Evolutionary conservation across 2,329 filamentous ascomycete genomes (phyloP).

Genomic region (Paramyrothecium sp.): DNA sequence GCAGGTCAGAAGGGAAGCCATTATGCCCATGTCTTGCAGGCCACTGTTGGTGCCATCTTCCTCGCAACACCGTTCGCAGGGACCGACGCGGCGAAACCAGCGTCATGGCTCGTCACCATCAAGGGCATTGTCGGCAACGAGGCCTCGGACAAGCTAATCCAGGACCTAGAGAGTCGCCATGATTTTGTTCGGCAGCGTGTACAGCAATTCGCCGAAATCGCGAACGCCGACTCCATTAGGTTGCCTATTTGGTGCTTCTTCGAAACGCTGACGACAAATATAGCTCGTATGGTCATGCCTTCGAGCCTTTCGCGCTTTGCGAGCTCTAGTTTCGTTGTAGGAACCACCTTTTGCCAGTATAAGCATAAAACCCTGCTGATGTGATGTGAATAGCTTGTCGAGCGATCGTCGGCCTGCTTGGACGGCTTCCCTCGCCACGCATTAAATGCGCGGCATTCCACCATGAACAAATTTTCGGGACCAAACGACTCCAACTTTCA

Average conservation of each 20-base stretch:
- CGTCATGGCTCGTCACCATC: too few species aligned
- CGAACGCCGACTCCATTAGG: not conserved
- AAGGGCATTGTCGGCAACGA: not conserved
- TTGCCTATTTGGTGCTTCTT: slow-evolving; percentile 3
- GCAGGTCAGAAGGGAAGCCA: slow-evolving; percentile 1
- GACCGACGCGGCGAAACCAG: too few species aligned
- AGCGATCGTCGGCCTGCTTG: not conserved
- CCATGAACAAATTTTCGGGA: slow-evolving; percentile 3
- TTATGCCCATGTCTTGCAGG: not conserved
- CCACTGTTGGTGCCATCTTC: slow-evolving; percentile 2
- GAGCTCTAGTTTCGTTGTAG: too few species aligned
- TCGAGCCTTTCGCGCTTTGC: not conserved
- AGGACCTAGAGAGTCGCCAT: slow-evolving; percentile 1
- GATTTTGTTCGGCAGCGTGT: not conserved
- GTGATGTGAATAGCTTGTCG: not conserved
- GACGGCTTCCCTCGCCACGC: not conserved
- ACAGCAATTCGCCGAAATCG: not conserved
- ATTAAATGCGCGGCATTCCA: slow-evolving; percentile 1
- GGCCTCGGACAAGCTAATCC: not conserved
- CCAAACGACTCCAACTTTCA: not conserved
- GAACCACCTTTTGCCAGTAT: too few species aligned
- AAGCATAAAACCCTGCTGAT: too few species aligned
- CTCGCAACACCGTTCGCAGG: slow-evolving; percentile 4
- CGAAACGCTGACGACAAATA: slow-evolving; percentile 2
- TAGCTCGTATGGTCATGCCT: not conserved